Base-by-base conservation (phyloP, 1,284 basidiomycete species). In the Sutorius eximius region DNA sequence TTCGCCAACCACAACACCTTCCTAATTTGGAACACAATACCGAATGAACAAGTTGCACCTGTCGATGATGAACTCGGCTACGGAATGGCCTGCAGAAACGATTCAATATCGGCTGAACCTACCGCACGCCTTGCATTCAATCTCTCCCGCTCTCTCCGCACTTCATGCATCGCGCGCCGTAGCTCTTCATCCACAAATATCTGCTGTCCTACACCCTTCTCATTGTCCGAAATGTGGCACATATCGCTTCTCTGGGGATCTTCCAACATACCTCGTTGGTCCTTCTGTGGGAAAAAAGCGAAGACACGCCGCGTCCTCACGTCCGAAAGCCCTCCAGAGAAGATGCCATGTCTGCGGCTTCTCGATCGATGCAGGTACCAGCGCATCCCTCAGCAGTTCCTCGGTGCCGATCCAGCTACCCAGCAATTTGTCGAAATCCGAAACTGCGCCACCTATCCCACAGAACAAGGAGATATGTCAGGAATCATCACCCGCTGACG, bases 111-210 rank as follows among this genome's bases (percentile, higher is more conserved):
- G 76, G 59, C 66, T 73, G 37, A 70, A 76, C 24, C 61, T 87
- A 16, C 74, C 85, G 13, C 73, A 70, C 57, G 63, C 72, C 18
- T 68, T 87, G 47, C 73, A 81, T 30, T 58, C 77, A 8, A 60
- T 80, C 40, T 82, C 84, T 8, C 77, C 82, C 7, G 49, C 74
- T 38, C 78, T 89, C 41, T 78, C 87, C 16, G 83, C 86, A 41
- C 73, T 86, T 30, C 85, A 88, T 63, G 69, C 76, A 0, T 61
- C 71, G n/a, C 76, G 81, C 50, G 68, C 68, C 13, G 70, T 65
- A 44, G 58, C 59, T 4, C 64, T 69, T 40, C 64, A 74, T 51
- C 72, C 75, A 49, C 60, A 67, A 30, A 52, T 61, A 15, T 36
- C 66, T 3, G 36, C 61, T 27, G 52, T 70, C 51, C 41, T 66